These are phyloP conservation scores for Sugiyamaella marilandica DNA, from an alignment of 805 yeast genomes.

Conservation along the genomic window DNA sequence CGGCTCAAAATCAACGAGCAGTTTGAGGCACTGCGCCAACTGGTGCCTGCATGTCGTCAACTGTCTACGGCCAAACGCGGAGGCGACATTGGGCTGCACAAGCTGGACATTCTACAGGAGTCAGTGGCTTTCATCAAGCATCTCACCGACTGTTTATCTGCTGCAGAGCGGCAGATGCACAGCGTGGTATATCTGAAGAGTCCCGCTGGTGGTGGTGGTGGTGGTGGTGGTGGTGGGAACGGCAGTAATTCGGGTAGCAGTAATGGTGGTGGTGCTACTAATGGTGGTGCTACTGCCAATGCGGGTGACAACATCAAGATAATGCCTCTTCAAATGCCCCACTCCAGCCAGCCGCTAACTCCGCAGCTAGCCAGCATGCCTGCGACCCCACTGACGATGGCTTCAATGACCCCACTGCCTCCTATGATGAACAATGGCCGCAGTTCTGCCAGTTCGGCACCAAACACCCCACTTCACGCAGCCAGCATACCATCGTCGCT, in stretches of 20 bases:
- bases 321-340: no score
- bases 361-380: background rate
- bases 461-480: no score
- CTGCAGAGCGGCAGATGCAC: constrained; percentile 1
- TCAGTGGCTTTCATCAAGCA: constrained; percentile 76
- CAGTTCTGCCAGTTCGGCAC: no score
- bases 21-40: constrained; percentile 70
- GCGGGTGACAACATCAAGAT: no score
- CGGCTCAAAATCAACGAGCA: constrained; percentile 76
- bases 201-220: no score
- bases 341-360: background rate
- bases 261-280: no score
- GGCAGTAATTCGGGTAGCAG: no score
- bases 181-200: background rate
- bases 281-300: no score
- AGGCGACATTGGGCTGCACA: constrained; percentile 63
- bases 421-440: no score
- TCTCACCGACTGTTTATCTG: constrained; percentile 35
- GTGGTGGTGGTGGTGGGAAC: no score
- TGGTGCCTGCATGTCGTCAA: constrained; percentile 74
- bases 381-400: background rate
- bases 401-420: background rate
- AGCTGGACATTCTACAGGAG: constrained; percentile 74
- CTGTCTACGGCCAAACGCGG: constrained; percentile 33
- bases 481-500: no score